These are phyloP conservation scores for Neoboletus magnificus DNA, from an alignment of 768 basidiomycete genomes.

Conservation along the genomic window DNA sequence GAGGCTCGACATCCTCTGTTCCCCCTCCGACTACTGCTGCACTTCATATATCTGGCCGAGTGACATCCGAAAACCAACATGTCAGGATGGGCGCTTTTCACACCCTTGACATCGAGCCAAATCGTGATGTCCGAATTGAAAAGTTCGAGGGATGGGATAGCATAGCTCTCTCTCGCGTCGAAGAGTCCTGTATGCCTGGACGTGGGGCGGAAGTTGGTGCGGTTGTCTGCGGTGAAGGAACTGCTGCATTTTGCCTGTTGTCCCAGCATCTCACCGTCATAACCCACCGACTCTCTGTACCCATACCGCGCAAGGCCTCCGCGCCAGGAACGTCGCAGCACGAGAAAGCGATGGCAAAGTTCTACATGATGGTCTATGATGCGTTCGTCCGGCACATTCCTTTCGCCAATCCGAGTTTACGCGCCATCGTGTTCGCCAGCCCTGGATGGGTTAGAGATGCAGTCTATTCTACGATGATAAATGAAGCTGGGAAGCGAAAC, in stretches of 20 bases:
- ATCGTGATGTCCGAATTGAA: conserved; percentile 86
- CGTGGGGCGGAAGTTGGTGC: conserved; percentile 95
- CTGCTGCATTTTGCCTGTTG: conserved; percentile 89
- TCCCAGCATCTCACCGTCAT: conserved; percentile 98
- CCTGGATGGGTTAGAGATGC: conserved; percentile 95
- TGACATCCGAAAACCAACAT: conserved; percentile 80
- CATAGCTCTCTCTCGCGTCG: conserved; percentile 72
- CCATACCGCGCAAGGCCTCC: conserved; percentile 90
- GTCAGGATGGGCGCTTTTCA: conserved; percentile 93
- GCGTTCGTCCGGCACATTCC: conserved; percentile 91
- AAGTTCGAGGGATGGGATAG: conserved; percentile 92
- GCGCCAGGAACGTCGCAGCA: conserved; percentile 78
- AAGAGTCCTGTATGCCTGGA: conserved; percentile 90
- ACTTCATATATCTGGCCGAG: conserved; percentile 84
- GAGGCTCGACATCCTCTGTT: conserved; percentile 28
- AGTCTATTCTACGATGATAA: conserved; percentile 78
- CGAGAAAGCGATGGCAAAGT: conserved; percentile 85
- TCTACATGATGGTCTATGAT: conserved; percentile 81
- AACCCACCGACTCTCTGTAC: conserved; percentile 81
- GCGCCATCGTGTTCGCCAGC: conserved; percentile 93
- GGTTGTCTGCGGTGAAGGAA: conserved; percentile 93
- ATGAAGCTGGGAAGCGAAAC: conserved; percentile 73
- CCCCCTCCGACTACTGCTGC: conserved; percentile 46
- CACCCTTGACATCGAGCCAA: conserved; percentile 89
- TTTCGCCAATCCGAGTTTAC: conserved; percentile 64